These are phyloP conservation scores for Oryza meridionalis DNA, from an alignment of 176 grass and related monocot genomes.

Conservation along the genomic window DNA sequence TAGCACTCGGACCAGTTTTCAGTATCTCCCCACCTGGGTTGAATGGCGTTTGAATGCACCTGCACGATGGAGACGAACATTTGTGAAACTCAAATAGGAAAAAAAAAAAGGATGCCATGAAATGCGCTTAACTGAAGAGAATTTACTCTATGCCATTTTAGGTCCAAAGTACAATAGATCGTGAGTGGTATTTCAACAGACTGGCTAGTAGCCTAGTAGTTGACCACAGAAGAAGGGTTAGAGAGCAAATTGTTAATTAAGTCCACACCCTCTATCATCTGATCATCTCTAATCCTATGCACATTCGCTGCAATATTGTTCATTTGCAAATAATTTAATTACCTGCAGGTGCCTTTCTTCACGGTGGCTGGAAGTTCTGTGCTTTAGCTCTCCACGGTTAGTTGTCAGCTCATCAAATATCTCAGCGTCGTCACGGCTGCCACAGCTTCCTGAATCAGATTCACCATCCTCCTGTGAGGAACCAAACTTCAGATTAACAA, in stretches of 20 bases:
- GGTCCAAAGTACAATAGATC: neutral
- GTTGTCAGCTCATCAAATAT: constrained; percentile 90
- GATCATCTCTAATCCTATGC: neutral
- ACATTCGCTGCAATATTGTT: neutral
- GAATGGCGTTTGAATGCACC: constrained; percentile 44
- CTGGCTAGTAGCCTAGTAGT: constrained; percentile 35
- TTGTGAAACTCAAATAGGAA: constrained; percentile 26
- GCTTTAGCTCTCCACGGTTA: constrained; percentile 81
- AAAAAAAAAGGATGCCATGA: too few species aligned
- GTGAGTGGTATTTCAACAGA: constrained; percentile 18
- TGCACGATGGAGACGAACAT: constrained; percentile 8
- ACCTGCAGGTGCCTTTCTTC: constrained; percentile 76
- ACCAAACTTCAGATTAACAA: neutral
- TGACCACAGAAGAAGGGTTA: constrained; percentile 19
- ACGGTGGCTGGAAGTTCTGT: constrained; percentile 49
- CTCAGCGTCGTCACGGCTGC: constrained; percentile 57
- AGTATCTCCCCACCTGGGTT: constrained; percentile 31
- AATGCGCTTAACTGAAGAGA: constrained; percentile 35
- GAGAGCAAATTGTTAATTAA: neutral
- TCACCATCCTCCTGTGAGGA: constrained; percentile 48
- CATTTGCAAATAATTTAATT: neutral
- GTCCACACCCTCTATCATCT: neutral
- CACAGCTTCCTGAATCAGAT: constrained; percentile 45
- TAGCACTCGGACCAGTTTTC: neutral
- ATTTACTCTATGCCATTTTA: constrained; percentile 26